Conservation (phyloP, 2,329 filamentous ascomycete species). For the Calonectria leucothoes region DNA sequence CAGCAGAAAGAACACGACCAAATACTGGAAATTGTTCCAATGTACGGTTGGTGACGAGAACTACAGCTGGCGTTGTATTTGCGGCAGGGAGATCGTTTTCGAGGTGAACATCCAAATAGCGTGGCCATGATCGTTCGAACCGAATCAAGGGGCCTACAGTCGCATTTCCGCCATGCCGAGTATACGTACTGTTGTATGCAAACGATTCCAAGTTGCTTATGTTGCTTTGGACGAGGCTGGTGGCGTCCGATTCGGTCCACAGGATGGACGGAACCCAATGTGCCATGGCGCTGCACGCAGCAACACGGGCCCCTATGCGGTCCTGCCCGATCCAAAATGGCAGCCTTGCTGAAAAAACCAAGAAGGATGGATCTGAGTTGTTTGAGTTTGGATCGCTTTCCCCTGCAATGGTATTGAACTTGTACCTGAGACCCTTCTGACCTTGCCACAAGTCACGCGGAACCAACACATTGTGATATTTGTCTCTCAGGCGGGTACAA, state of each 20-base stretch:
- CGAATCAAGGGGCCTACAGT: neutral
- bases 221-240: neutral
- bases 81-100: neutral
- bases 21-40: neutral
- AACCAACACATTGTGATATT: neutral
- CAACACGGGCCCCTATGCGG: neutral
- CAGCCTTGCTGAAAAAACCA: neutral
- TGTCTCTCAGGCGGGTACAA: neutral
- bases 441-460: neutral
- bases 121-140: neutral
- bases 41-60: neutral
- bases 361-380: neutral
- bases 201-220: neutral
- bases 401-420: neutral
- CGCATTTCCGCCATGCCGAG: neutral
- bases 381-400: neutral
- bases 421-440: neutral
- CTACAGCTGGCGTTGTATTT: neutral
- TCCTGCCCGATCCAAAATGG: neutral
- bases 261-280: constrained; percentile 13
- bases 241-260: neutral
- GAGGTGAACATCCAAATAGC: neutral
- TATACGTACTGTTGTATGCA: neutral
- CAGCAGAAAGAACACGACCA: neutral
- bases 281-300: constrained; percentile 8